phyloP scores from a whole-genome alignment of 345 rosid genomes.

The Eucalyptus cloeziana region DNA sequence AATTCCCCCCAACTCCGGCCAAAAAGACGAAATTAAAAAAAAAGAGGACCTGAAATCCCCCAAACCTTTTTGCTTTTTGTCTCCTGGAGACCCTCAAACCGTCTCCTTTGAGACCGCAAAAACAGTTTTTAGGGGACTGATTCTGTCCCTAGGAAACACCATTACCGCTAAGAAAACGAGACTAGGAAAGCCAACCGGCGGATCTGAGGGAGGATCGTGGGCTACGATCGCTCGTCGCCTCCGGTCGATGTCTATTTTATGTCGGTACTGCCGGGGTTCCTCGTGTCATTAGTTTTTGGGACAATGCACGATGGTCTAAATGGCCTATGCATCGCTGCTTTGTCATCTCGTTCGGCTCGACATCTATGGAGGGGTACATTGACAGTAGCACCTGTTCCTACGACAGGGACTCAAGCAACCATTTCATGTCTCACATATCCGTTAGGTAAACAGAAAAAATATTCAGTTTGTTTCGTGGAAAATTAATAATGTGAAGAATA shows the following conservation, averaged over 20 bases:
- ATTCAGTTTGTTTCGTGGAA: rapidly evolving
- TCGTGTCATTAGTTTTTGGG: not conserved
- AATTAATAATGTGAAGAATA: not conserved
- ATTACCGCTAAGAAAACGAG: not conserved
- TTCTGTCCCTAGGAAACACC: not conserved
- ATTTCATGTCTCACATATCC: not conserved
- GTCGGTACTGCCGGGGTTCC: not conserved
- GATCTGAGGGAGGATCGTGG: not conserved
- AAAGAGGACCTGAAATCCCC: not conserved
- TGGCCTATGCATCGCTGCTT: not conserved
- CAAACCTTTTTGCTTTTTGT: not conserved
- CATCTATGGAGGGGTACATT: not conserved
- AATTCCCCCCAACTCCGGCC: not conserved
- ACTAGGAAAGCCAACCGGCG: not conserved
- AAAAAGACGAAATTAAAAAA: not conserved
- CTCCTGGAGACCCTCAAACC: not conserved
- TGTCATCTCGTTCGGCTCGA: not conserved
- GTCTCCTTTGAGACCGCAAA: not conserved
- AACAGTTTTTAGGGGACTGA: not conserved
- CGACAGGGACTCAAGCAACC: not conserved
- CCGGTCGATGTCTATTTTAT: not conserved
- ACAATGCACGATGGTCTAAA: not conserved
- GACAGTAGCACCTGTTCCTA: not conserved
- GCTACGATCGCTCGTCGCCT: not conserved
- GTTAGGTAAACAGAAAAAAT: rapidly evolving